Percentiles rank a stretch among this genome's conserved stretches.
phyloP scores from a whole-genome alignment of 2,329 filamentous ascomycete species.

The Septoria petroselini region DNA sequence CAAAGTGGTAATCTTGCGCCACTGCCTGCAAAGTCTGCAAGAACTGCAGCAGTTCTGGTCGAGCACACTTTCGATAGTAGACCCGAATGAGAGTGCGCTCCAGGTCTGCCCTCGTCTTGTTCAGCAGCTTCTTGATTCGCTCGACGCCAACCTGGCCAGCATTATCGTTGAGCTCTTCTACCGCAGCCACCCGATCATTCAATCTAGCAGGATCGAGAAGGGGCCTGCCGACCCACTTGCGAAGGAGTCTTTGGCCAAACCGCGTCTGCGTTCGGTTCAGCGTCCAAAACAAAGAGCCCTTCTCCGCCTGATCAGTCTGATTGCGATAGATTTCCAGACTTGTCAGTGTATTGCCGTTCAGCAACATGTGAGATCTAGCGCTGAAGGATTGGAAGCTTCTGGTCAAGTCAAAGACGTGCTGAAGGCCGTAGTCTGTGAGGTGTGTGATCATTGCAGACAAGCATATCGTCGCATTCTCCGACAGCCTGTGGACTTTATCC shows the following conservation, averaged over 20 bases:
- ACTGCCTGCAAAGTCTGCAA: constrained; percentile 83
- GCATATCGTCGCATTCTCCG: constrained; percentile 84
- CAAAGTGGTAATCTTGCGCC: constrained; percentile 68
- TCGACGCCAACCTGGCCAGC: constrained; percentile 66
- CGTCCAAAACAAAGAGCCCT: constrained; percentile 92
- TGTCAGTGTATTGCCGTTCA: constrained; percentile 91
- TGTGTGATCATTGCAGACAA: constrained; percentile 96
- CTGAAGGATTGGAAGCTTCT: constrained; percentile 98
- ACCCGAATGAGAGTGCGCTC: constrained; percentile 92
- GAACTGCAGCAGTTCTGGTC: constrained; percentile 79
- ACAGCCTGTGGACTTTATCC: constrained; percentile 80
- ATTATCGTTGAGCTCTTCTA: constrained; percentile 76
- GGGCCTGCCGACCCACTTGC: constrained; percentile 93
- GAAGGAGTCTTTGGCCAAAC: constrained; percentile 80
- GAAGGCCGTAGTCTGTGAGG: constrained; percentile 83
- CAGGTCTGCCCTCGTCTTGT: constrained; percentile 72
- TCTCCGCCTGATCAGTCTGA: constrained; percentile 77
- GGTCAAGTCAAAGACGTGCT: constrained; percentile 93
- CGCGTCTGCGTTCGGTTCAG: constrained; percentile 87
- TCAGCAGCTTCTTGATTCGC: constrained; percentile 68
- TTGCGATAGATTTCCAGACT: constrained; percentile 96
- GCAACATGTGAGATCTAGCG: constrained; percentile 87
- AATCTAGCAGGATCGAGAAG: constrained; percentile 72
- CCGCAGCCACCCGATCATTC: constrained; percentile 75
- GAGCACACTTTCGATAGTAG: constrained; percentile 93